Conservation (phyloP, 345 rosid species). For the Balakata baccata region DNA sequence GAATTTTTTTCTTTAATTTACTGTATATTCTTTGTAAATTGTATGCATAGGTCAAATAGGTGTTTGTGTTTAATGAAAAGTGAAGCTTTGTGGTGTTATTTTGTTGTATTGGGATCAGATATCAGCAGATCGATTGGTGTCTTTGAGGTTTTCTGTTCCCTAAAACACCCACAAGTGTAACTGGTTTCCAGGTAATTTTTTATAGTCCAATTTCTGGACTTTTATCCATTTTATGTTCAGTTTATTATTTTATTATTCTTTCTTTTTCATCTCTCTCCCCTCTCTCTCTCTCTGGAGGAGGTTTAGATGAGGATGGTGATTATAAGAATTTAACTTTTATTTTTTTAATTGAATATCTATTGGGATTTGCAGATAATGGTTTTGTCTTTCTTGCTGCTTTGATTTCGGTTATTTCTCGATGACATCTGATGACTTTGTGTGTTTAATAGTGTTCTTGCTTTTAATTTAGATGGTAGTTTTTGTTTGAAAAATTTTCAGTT, state of each 20-base stretch:
- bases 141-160: constrained; percentile 50
- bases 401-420: neutral
- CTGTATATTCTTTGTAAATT: constrained; percentile 8
- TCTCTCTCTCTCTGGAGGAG: constrained; percentile 8
- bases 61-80: constrained; percentile 27
- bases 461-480: neutral
- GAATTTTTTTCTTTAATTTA: neutral
- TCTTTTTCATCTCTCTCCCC: constrained; percentile 20
- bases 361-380: constrained; percentile 32
- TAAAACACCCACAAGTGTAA: constrained; percentile 45
- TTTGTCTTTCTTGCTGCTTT: constrained; percentile 27
- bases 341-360: constrained; percentile 13
- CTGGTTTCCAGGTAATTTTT: constrained; percentile 54
- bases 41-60: constrained; percentile 8
- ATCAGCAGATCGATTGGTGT: constrained; percentile 42
- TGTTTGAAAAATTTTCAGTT: neutral
- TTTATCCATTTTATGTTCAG: constrained; percentile 11
- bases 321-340: constrained; percentile 13
- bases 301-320: constrained; percentile 23
- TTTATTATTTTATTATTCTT: constrained; percentile 13
- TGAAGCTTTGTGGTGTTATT: constrained; percentile 20
- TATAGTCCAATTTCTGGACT: constrained; percentile 25
- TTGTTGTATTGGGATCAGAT: constrained; percentile 39
- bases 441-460: neutral
- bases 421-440: neutral